phyloP scores from a whole-genome alignment of 2,329 filamentous ascomycete species.

The Monosporascus ibericus region DNA sequence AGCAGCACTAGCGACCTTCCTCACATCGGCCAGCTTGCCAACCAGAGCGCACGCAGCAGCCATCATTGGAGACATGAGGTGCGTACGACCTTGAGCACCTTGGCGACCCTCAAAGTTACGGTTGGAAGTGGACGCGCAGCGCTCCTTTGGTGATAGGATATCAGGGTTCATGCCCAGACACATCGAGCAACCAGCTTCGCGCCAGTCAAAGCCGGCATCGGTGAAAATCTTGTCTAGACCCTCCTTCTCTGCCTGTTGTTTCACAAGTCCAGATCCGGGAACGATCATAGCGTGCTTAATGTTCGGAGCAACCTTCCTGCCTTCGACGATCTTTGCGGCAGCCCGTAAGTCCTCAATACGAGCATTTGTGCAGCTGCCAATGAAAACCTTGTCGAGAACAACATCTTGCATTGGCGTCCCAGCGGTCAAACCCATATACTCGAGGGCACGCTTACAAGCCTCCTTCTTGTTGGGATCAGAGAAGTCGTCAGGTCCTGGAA shows the following conservation, averaged over 20 bases:
- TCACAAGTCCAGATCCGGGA: slow-evolving; percentile 89
- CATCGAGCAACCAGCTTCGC: slow-evolving; percentile 98
- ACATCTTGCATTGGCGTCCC: slow-evolving; percentile 93
- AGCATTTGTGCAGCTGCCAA: slow-evolving; percentile 95
- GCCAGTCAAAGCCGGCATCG: slow-evolving; percentile 94
- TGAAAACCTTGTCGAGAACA: slow-evolving; percentile 89
- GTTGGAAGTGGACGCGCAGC: slow-evolving; percentile 93
- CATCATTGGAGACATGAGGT: slow-evolving; percentile 96
- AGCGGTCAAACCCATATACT: slow-evolving; percentile 91
- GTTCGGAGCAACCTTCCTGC: slow-evolving; percentile 79
- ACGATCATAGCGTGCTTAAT: slow-evolving; percentile 95
- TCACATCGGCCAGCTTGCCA: slow-evolving; percentile 84
- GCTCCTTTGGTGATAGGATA: slow-evolving; percentile 84
- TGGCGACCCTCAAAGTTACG: slow-evolving; percentile 97
- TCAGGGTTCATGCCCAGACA: slow-evolving; percentile 99
- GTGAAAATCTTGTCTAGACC: slow-evolving; percentile 88
- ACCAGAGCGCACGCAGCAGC: slow-evolving; percentile 85
- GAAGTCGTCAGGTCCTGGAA: slow-evolving; percentile 90
- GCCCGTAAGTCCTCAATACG: slow-evolving; percentile 92
- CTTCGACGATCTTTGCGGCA: slow-evolving; percentile 79
- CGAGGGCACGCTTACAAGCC: slow-evolving; percentile 72
- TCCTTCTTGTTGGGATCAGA: slow-evolving; percentile 72
- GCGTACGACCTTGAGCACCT: slow-evolving; percentile 83
- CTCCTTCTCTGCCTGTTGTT: slow-evolving; percentile 83
- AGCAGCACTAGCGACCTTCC: background rate